Evolutionary conservation across 2,329 filamentous ascomycete species (phyloP).

Genomic region (Colletotrichum sp.): DNA sequence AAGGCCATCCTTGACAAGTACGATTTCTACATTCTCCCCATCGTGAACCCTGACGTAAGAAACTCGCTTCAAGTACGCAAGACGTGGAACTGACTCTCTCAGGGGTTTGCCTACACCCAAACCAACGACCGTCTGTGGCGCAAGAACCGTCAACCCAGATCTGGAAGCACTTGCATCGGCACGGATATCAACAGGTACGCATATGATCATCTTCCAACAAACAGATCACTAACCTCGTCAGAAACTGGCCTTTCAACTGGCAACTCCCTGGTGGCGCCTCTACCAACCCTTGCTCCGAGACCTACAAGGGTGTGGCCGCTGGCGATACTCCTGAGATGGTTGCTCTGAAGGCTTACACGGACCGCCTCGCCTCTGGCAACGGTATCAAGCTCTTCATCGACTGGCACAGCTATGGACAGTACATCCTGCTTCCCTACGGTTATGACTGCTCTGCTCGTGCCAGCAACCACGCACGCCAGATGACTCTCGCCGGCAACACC

Average conservation of each 20-base stretch:
- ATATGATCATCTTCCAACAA: too few species aligned
- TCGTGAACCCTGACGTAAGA: constrained; percentile 65
- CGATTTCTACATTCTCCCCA: constrained; percentile 69
- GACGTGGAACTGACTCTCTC: background rate
- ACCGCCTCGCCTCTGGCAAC: constrained; percentile 21
- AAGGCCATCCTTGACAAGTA: constrained; percentile 60
- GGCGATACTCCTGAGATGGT: constrained; percentile 58
- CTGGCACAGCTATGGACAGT: constrained; percentile 52
- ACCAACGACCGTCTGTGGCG: constrained; percentile 64
- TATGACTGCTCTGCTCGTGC: constrained; percentile 46
- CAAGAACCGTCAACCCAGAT: constrained; percentile 57
- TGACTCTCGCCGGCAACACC: constrained; percentile 35
- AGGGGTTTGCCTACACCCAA: constrained; percentile 65
- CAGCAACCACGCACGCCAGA: constrained; percentile 43
- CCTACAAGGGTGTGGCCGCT: constrained; percentile 47
- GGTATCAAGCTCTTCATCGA: constrained; percentile 53
- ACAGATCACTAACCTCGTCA: background rate
- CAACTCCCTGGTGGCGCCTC: constrained; percentile 52
- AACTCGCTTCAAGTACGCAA: background rate
- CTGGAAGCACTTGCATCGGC: constrained; percentile 49
- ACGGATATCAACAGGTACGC: constrained; percentile 58
- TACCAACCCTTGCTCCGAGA: constrained; percentile 55
- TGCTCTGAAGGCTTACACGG: constrained; percentile 45
- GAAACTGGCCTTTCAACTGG: constrained; percentile 64
- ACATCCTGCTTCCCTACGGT: constrained; percentile 48